Conservation (phyloP, 169 alveolate species). For the Plasmodium malariae region DNA sequence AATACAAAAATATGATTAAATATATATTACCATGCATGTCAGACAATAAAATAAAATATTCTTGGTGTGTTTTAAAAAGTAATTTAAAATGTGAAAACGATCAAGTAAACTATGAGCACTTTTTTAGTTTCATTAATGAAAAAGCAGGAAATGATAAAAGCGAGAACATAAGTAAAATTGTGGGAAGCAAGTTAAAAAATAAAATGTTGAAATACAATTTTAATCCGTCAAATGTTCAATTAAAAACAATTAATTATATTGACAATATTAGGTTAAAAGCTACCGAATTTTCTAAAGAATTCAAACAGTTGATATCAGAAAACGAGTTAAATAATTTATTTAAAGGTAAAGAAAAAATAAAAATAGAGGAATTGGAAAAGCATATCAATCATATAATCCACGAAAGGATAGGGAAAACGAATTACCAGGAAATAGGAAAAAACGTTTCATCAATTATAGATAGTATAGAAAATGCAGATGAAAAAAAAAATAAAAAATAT, state of each 20-base stretch:
- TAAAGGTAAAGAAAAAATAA: slow-evolving; percentile 61
- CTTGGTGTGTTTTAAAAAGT: slow-evolving; percentile 42
- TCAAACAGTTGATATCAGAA: slow-evolving; percentile 54
- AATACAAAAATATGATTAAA: slow-evolving; percentile 47
- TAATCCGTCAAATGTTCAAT: slow-evolving; percentile 46
- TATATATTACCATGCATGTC: slow-evolving; percentile 57
- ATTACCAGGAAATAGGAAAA: not conserved
- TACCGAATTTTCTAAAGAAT: slow-evolving; percentile 55
- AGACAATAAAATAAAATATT: slow-evolving; percentile 40
- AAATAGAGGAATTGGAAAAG: slow-evolving; percentile 43
- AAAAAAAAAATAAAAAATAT: not conserved
- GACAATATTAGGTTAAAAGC: slow-evolving; percentile 62
- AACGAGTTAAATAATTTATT: slow-evolving; percentile 34
- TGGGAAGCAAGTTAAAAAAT: slow-evolving; percentile 53
- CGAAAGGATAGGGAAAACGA: slow-evolving; percentile 1
- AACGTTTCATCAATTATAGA: not conserved
- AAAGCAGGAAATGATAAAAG: slow-evolving; percentile 46
- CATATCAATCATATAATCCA: slow-evolving; percentile 15
- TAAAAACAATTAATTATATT: slow-evolving; percentile 56
- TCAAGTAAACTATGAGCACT: slow-evolving; percentile 22
- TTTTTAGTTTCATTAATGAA: slow-evolving; percentile 32
- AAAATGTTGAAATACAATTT: slow-evolving; percentile 65
- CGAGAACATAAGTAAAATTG: slow-evolving; percentile 48
- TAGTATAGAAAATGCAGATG: not conserved
- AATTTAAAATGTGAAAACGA: slow-evolving; percentile 39